These are phyloP conservation scores for Mycena leptocephala DNA, from an alignment of 768 basidiomycete genomes.

Conservation along the genomic window DNA sequence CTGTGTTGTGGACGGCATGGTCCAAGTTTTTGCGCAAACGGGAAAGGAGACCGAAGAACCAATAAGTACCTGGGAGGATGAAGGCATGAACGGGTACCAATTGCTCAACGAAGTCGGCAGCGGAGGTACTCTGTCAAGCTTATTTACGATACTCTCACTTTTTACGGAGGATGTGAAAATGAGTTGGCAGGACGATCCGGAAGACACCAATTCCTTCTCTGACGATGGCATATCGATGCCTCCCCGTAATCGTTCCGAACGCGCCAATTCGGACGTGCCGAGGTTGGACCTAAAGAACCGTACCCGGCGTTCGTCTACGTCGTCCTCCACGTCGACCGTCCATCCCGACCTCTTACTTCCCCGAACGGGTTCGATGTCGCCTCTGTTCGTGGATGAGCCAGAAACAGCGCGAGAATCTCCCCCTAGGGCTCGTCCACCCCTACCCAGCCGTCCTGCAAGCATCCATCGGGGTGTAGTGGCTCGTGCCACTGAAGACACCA, in stretches of 20 bases:
- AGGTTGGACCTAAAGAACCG: constrained; percentile 66
- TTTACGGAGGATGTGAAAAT: constrained; percentile 96
- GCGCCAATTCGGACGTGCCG: constrained; percentile 78
- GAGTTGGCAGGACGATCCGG: constrained; percentile 86
- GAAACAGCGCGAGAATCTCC: constrained; percentile 28
- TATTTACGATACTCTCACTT: constrained; percentile 96
- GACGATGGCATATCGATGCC: constrained; percentile 43
- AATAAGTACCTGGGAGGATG: constrained; percentile 82
- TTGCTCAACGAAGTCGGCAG: constrained; percentile 96
- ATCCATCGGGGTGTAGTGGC: constrained; percentile 86
- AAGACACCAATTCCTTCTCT: constrained; percentile 48
- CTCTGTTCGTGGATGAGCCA: constrained; percentile 39
- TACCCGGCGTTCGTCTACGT: constrained; percentile 69
- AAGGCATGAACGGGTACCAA: constrained; percentile 96
- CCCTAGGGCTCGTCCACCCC: constrained; percentile 39
- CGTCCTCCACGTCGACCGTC: constrained; percentile 81
- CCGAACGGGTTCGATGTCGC: constrained; percentile 45
- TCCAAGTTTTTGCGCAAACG: constrained; percentile 91
- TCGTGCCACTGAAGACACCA: constrained; percentile 95
- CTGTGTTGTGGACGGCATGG: constrained; percentile 97
- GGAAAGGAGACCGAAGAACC: constrained; percentile 64
- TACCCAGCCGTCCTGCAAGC: constrained; percentile 48
- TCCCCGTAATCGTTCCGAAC: constrained; percentile 45
- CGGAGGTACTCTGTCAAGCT: constrained; percentile 94
- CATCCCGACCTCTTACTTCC: constrained; percentile 62